These are phyloP conservation scores for Thielaviopsis punctulata DNA, from an alignment of 2,329 filamentous ascomycete genomes.

Conservation along the genomic window DNA sequence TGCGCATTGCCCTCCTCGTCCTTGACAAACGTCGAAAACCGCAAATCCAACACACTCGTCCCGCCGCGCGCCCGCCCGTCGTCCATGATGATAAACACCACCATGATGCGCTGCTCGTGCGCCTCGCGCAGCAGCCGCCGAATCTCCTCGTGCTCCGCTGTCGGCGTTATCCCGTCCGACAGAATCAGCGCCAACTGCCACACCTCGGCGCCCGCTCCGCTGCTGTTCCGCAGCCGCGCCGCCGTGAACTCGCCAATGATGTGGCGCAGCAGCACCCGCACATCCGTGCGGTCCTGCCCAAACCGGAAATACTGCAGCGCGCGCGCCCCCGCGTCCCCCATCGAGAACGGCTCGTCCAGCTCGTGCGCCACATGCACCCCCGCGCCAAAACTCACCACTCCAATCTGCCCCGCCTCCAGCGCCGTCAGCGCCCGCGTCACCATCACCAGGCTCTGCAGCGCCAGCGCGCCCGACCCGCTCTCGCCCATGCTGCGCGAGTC, in stretches of 20 bases:
- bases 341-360: conserved; percentile 70
- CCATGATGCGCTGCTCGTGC: conserved; percentile 87
- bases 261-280: conserved; percentile 57
- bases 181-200: conserved; percentile 94
- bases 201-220: conserved; percentile 44
- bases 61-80: conserved; percentile 20
- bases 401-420: conserved; percentile 89
- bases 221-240: conserved; percentile 40
- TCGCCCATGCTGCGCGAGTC: conserved; percentile 92
- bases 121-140: conserved; percentile 70
- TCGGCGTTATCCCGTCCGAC: conserved; percentile 82
- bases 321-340: conserved; percentile 13
- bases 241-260: conserved; percentile 69
- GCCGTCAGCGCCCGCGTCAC: conserved; percentile 74
- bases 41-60: conserved; percentile 69
- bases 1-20: conserved; percentile 43
- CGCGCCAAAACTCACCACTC: conserved; percentile 75
- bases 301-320: conserved; percentile 53
- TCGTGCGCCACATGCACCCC: conserved; percentile 68
- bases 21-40: conserved; percentile 66
- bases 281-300: conserved; percentile 69
- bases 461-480: conserved; percentile 54
- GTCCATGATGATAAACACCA: conserved; percentile 96
- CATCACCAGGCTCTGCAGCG: conserved; percentile 87
- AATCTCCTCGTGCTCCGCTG: conserved; percentile 63